Conservation (phyloP, 208 protist species). For the Leishmania tarentolae region DNA sequence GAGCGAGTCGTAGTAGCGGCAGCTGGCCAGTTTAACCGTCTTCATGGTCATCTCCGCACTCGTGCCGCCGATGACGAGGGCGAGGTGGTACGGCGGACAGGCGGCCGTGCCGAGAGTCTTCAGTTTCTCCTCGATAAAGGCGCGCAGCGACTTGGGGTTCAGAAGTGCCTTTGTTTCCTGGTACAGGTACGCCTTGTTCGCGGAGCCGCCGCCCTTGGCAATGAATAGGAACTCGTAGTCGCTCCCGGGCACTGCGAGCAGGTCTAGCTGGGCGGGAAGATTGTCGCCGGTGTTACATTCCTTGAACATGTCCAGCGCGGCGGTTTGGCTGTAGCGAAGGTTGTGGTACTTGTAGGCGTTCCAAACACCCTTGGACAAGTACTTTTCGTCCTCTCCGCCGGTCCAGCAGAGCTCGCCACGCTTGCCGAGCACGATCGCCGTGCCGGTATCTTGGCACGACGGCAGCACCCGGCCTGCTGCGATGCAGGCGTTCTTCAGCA, state of each 20-base stretch:
- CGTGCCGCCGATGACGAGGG: slow-evolving; percentile 97
- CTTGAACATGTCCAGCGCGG: slow-evolving; percentile 97
- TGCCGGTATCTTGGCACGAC: slow-evolving; percentile 97
- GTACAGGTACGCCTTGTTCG: slow-evolving; percentile 98
- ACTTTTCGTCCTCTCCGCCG: slow-evolving; percentile 94
- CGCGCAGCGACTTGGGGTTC: slow-evolving; percentile 90
- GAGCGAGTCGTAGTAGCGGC: slow-evolving; percentile 95
- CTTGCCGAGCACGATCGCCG: slow-evolving; percentile 97
- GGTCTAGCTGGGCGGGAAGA: slow-evolving; percentile 97
- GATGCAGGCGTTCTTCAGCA: slow-evolving; percentile 97
- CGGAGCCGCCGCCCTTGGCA: slow-evolving; percentile 97
- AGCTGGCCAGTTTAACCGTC: slow-evolving; percentile 96
- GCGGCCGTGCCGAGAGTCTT: slow-evolving; percentile 96
- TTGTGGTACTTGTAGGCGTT: slow-evolving; percentile 95
- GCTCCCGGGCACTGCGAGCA: slow-evolving; percentile 93
- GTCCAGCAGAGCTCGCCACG: slow-evolving; percentile 96
- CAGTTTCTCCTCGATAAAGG: slow-evolving; percentile 95
- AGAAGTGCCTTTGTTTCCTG: slow-evolving; percentile 97
- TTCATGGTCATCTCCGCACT: slow-evolving; percentile 98
- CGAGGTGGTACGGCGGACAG: slow-evolving; percentile 98
- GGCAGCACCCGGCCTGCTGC: slow-evolving; percentile 91
- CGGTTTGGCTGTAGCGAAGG: slow-evolving; percentile 96
- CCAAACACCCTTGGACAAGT: slow-evolving; percentile 95
- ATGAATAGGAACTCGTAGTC: slow-evolving; percentile 97
- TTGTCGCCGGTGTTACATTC: slow-evolving; percentile 98